Evolutionary conservation across 805 yeast species (phyloP).

Genomic region (Starmerella apis): DNA sequence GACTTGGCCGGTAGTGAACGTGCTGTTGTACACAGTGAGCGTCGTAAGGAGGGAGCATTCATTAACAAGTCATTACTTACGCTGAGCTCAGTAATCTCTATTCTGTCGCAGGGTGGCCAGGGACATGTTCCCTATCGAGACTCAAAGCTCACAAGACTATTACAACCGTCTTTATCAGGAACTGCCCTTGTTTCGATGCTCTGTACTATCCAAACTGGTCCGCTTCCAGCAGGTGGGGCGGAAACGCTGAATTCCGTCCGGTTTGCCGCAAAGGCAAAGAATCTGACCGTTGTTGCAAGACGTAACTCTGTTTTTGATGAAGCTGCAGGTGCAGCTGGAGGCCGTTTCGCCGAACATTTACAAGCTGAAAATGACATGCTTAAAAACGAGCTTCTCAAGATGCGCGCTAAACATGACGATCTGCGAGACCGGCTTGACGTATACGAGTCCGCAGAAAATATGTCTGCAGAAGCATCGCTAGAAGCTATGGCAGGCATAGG

Average conservation of each 20-base stretch:
- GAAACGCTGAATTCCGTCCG: constrained; percentile 82
- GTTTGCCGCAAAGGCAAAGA: constrained; percentile 89
- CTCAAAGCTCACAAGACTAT: constrained; percentile 75
- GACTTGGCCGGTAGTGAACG: constrained; percentile 96
- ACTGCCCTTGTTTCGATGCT: constrained; percentile 70
- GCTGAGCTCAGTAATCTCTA: constrained; percentile 82
- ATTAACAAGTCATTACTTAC: constrained; percentile 87
- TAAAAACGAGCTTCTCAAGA: constrained; percentile 17
- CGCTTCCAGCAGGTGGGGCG: constrained; percentile 39
- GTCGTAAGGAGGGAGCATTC: constrained; percentile 87
- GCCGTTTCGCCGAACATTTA: constrained; percentile 50
- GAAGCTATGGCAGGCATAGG: constrained; percentile 22
- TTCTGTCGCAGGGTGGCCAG: constrained; percentile 42
- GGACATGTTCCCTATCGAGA: constrained; percentile 88
- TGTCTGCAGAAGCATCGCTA: constrained; percentile 22
- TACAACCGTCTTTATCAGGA: constrained; percentile 90
- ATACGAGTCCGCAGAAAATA: constrained; percentile 16
- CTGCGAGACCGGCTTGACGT: constrained; percentile 24
- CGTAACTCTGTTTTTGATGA: constrained; percentile 32
- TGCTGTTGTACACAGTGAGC: constrained; percentile 60
- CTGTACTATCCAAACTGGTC: constrained; percentile 69
- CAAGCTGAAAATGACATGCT: constrained; percentile 40
- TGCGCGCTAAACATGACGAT: constrained; percentile 21
- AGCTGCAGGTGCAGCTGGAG: constrained; percentile 32
- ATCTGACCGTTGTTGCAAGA: constrained; percentile 59